Conservation (phyloP, 1,284 basidiomycete species). For the Apiotrichum akiyoshidainum region DNA sequence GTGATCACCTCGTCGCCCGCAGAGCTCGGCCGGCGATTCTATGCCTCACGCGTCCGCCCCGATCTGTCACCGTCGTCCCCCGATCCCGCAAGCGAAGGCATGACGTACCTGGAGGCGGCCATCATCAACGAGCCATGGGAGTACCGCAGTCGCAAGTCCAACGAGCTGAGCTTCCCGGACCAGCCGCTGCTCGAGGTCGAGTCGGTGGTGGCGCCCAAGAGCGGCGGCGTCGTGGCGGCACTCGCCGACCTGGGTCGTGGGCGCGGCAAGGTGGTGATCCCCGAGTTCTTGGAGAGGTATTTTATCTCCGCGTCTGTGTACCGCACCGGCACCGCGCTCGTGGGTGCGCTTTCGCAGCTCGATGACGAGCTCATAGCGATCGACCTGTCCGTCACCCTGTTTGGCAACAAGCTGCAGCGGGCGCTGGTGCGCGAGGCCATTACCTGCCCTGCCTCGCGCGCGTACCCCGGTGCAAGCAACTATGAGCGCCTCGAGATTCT, state of each 20-base stretch:
- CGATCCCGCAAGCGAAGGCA: neutral
- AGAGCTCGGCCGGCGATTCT: slow-evolving; percentile 29
- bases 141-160: neutral
- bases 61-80: slow-evolving; percentile 33
- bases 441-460: slow-evolving; percentile 18
- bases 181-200: slow-evolving; percentile 31
- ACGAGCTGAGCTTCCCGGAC: neutral
- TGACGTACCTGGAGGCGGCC: neutral
- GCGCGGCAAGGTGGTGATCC: slow-evolving; percentile 13
- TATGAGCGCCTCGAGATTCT: slow-evolving; percentile 46
- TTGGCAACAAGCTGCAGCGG: slow-evolving; percentile 10
- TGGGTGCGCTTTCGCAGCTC: slow-evolving; percentile 21
- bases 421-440: slow-evolving; percentile 26
- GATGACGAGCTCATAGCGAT: slow-evolving; percentile 32
- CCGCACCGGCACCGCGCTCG: slow-evolving; percentile 28
- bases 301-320: slow-evolving; percentile 28
- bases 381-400: slow-evolving; percentile 23
- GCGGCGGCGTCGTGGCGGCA: slow-evolving; percentile 26
- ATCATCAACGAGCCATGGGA: neutral
- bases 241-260: neutral
- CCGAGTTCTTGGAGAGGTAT: slow-evolving; percentile 26
- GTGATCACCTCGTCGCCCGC: slow-evolving; percentile 21
- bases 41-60: slow-evolving; percentile 19
- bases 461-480: slow-evolving; percentile 10
- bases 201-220: slow-evolving; percentile 12